Base-by-base conservation (phyloP, 1,284 basidiomycete species). In the Cronartium quercuum region DNA sequence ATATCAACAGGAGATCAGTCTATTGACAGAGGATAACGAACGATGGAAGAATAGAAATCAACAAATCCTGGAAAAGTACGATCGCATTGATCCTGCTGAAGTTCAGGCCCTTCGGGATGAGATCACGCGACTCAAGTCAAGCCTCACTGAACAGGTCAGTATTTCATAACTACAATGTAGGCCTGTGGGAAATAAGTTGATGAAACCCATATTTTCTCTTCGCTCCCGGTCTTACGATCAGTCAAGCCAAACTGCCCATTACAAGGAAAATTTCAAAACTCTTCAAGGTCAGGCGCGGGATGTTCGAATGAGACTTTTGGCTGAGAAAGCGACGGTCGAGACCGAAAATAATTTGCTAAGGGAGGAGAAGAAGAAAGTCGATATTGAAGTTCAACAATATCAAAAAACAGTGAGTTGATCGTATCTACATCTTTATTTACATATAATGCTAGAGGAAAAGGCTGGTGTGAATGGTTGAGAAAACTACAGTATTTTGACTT, bases 21-120 rank as follows among this genome's bases (percentile, higher is more conserved):
- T 89, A 10, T 84, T 93, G 37, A 90, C 92, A 80, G 88, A 87
- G 68, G 92, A 94, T 82, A 89, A 86, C 78, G 86, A 86, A 61
- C 87, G 87, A 76, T 94, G 92, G 92, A 91, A 94, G 82, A 88
- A 90, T 68, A 88, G 93, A 13, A 92, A 91, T 77, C 82, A 87
- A 35, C 89, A 91, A 76, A 84, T 94, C 40, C 84, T 95, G 64
- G 88, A 86, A 82, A 92, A 92, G 51, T 73, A 73, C 21, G 70
- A 73, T 57, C 70, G 70, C 6, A 44, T 73, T 42, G 70, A 73
- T 66, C 70, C 70, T 18, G 70, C 70, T n/a, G 70, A 73, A 29
- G 47, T 73, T 6, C 70, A 73, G 60, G 55, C 61, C 29, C 70
- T 73, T 73, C 70, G 70, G 9, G 70, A 73, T 66, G 62, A 65